Evolutionary conservation across 2,329 filamentous ascomycete species (phyloP).

Genomic region (Ceratocystis papillata): DNA sequence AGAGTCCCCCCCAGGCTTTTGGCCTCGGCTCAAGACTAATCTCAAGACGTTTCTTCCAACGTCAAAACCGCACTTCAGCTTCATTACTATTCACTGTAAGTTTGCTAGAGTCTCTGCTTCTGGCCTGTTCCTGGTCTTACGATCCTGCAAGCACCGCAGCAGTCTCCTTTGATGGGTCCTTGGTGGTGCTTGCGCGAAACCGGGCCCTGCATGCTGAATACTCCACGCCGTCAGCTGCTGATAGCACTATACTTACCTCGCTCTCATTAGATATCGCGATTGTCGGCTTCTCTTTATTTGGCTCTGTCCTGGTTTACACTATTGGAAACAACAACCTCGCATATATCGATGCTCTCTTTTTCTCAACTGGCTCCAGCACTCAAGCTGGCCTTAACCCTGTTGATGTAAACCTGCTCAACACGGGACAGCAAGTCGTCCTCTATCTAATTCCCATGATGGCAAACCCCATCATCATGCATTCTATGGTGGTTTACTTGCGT

Average conservation of each 20-base stretch:
- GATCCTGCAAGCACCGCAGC: slow-evolving; percentile 16
- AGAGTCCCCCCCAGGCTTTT: slow-evolving; percentile 27
- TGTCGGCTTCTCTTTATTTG: slow-evolving; percentile 58
- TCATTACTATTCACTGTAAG: slow-evolving; percentile 70
- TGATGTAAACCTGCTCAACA: slow-evolving; percentile 55
- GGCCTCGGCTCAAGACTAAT: slow-evolving; percentile 39
- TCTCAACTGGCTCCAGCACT: slow-evolving; percentile 73
- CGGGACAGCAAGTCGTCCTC: slow-evolving; percentile 63
- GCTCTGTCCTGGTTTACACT: slow-evolving; percentile 66
- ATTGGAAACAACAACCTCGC: slow-evolving; percentile 45
- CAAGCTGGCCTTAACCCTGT: slow-evolving; percentile 87
- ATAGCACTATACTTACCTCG: background rate
- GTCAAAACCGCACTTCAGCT: slow-evolving; percentile 61
- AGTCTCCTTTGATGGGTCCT: background rate
- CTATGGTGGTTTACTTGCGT: slow-evolving; percentile 79
- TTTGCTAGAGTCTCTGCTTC: slow-evolving; percentile 24
- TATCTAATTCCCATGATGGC: slow-evolving; percentile 61
- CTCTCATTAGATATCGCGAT: slow-evolving; percentile 62
- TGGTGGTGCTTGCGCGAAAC: background rate
- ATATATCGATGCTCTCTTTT: slow-evolving; percentile 85
- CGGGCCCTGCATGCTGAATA: no score
- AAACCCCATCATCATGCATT: slow-evolving; percentile 76
- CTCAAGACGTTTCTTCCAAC: slow-evolving; percentile 46
- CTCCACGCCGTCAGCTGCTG: no score
- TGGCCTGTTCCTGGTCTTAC: background rate